Percentiles rank a stretch among this genome's conserved stretches.
These are phyloP conservation scores for Nymphaea colorata DNA, from an alignment of 164 flowering plant genomes.

Conservation along the genomic window DNA sequence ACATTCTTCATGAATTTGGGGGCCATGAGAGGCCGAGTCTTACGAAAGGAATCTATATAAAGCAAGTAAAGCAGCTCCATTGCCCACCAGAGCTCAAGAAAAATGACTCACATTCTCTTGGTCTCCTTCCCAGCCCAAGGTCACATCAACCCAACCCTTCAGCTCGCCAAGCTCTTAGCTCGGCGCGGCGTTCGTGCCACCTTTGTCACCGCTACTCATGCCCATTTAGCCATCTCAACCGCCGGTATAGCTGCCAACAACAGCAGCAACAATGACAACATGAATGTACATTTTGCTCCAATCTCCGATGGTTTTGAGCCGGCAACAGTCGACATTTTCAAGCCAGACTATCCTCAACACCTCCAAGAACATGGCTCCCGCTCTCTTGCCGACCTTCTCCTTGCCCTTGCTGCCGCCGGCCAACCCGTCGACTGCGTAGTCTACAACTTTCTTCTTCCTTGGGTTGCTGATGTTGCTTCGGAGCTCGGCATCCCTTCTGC, in stretches of 20 bases:
- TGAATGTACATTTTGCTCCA: slow-evolving; percentile 7
- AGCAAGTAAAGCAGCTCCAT: no score
- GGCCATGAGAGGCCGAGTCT: no score
- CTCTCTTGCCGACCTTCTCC: slow-evolving; percentile 7
- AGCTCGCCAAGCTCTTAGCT: slow-evolving; percentile 24
- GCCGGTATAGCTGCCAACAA: not conserved
- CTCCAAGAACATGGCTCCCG: slow-evolving; percentile 9
- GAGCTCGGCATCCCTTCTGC: slow-evolving; percentile 15
- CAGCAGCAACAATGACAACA: slow-evolving; percentile 2
- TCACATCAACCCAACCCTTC: slow-evolving; percentile 32
- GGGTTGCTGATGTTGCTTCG: slow-evolving; percentile 30
- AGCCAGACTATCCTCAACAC: slow-evolving; percentile 1
- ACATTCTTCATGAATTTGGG: no score
- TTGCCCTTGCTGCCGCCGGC: slow-evolving; percentile 1
- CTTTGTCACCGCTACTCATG: slow-evolving; percentile 17
- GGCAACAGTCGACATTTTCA: not conserved
- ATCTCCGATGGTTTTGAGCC: slow-evolving; percentile 24
- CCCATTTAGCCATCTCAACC: not conserved
- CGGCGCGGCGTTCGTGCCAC: slow-evolving; percentile 22
- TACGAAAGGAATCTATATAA: no score
- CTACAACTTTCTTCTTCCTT: slow-evolving; percentile 20
- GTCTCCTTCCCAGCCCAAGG: slow-evolving; percentile 25
- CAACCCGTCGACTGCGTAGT: slow-evolving; percentile 17
- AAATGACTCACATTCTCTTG: slow-evolving; percentile 17
- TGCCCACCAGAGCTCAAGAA: not conserved